These are phyloP conservation scores for Blastomyces emzantsi DNA, from an alignment of 2,329 filamentous ascomycete genomes.

Conservation along the genomic window DNA sequence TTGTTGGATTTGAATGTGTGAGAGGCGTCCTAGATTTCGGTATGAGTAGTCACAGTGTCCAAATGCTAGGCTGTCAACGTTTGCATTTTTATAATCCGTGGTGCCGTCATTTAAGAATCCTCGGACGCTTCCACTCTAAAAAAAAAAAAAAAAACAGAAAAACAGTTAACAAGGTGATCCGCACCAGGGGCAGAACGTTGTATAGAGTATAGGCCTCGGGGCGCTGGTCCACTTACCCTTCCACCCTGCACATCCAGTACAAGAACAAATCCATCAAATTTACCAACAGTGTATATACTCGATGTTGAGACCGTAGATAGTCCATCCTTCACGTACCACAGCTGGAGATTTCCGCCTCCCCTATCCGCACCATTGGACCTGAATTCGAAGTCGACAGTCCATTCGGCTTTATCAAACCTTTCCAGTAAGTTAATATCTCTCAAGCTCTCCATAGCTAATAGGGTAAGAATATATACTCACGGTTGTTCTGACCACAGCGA, in stretches of 20 bases:
- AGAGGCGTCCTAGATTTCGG: slow-evolving; percentile 80
- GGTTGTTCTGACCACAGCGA: slow-evolving; percentile 66
- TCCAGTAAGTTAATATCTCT: slow-evolving; percentile 11
- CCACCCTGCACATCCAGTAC: slow-evolving; percentile 78
- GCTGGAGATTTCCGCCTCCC: slow-evolving; percentile 78
- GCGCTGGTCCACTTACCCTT: slow-evolving; percentile 33
- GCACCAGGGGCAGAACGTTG: neutral
- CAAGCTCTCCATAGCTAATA: neutral
- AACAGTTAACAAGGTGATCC: neutral
- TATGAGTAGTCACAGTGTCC: slow-evolving; percentile 87
- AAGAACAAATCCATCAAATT: slow-evolving; percentile 84
- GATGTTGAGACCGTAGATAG: slow-evolving; percentile 55
- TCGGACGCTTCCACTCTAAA: slow-evolving; percentile 59
- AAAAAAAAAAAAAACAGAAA: too few relatives aligned
- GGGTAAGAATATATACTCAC: slow-evolving; percentile 24
- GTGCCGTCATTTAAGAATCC: slow-evolving; percentile 91
- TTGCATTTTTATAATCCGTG: slow-evolving; percentile 67
- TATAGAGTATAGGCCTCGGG: neutral
- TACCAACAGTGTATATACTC: slow-evolving; percentile 74
- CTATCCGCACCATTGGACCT: slow-evolving; percentile 76
- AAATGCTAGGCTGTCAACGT: slow-evolving; percentile 78
- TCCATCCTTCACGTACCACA: slow-evolving; percentile 78
- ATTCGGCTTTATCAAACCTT: slow-evolving; percentile 51
- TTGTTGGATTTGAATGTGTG: slow-evolving; percentile 66
- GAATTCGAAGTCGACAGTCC: slow-evolving; percentile 79